Percentiles rank a stretch among this genome's conserved stretches.
phyloP scores from a whole-genome alignment of 495 filamentous ascomycete species.

The Xeromyces bisporus region DNA sequence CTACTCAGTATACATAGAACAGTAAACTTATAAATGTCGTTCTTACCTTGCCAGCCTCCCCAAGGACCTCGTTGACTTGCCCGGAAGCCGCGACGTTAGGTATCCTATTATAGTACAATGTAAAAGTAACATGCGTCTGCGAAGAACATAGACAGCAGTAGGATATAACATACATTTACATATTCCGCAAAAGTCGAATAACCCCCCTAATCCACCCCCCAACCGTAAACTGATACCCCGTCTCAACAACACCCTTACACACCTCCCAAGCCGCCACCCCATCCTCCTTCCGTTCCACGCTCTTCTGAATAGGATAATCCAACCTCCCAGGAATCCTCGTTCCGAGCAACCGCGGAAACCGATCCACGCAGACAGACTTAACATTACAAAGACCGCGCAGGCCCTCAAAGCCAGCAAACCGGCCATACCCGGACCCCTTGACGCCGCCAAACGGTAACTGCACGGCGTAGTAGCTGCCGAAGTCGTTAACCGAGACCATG shows the following conservation, averaged over 20 bases:
- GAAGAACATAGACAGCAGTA: background rate
- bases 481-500: conserved; percentile 91
- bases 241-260: conserved; percentile 44
- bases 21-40: too few relatives aligned
- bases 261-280: conserved; percentile 40
- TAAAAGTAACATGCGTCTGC: too few relatives aligned
- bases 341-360: conserved; percentile 34
- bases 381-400: conserved; percentile 67
- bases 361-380: conserved; percentile 72
- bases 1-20: too few relatives aligned
- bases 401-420: conserved; percentile 86
- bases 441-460: conserved; percentile 87
- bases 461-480: conserved; percentile 78
- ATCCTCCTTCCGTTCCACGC: conserved; percentile 28
- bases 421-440: conserved; percentile 73
- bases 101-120: background rate
- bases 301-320: conserved; percentile 56
- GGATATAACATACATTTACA: conserved; percentile 15
- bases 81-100: too few relatives aligned
- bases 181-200: conserved; percentile 28
- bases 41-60: too few relatives aligned
- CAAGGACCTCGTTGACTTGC: too few relatives aligned
- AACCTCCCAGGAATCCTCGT: conserved; percentile 66
- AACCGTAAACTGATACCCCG: conserved; percentile 40
- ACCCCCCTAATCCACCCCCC: conserved; percentile 32